A percentile compares a stretch with the other conserved stretches of the same genome.
phyloP scores from a whole-genome alignment of 2,329 filamentous ascomycete species.

The Magnaporthales sp. region DNA sequence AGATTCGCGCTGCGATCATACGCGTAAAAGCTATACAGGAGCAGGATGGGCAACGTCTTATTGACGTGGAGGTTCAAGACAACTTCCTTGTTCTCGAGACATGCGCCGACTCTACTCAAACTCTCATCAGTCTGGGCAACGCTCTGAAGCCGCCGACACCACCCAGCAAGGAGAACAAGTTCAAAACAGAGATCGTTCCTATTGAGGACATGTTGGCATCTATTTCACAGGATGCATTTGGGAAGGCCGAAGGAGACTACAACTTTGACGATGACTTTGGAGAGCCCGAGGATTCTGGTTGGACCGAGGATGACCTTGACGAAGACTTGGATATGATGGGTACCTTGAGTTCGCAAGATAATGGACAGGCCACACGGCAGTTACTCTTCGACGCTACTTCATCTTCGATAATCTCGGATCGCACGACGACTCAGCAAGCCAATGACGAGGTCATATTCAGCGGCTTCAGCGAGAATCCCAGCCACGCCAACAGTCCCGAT shows the following conservation, averaged over 20 bases:
- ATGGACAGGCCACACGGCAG: slow-evolving; percentile 26
- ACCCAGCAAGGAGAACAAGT: slow-evolving; percentile 75
- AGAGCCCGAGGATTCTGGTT: slow-evolving; percentile 20
- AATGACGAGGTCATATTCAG: slow-evolving; percentile 40
- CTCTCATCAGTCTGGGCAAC: slow-evolving; percentile 69
- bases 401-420: slow-evolving; percentile 26
- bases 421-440: slow-evolving; percentile 32
- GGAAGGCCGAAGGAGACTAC: slow-evolving; percentile 50
- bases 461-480: slow-evolving; percentile 16
- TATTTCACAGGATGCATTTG: slow-evolving; percentile 79
- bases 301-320: background rate
- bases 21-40: slow-evolving; percentile 51
- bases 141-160: slow-evolving; percentile 76
- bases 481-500: slow-evolving; percentile 20
- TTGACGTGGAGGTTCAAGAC: slow-evolving; percentile 77
- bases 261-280: slow-evolving; percentile 57
- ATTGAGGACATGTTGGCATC: slow-evolving; percentile 84
- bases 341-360: background rate
- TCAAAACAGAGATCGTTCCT: slow-evolving; percentile 77
- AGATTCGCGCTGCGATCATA: slow-evolving; percentile 73
- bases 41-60: slow-evolving; percentile 50
- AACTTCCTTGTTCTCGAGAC: slow-evolving; percentile 86
- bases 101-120: slow-evolving; percentile 95
- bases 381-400: slow-evolving; percentile 34
- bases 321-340: background rate